Conservation (phyloP, 2,329 filamentous ascomycete genomes). For the Gremmenia infestans region DNA sequence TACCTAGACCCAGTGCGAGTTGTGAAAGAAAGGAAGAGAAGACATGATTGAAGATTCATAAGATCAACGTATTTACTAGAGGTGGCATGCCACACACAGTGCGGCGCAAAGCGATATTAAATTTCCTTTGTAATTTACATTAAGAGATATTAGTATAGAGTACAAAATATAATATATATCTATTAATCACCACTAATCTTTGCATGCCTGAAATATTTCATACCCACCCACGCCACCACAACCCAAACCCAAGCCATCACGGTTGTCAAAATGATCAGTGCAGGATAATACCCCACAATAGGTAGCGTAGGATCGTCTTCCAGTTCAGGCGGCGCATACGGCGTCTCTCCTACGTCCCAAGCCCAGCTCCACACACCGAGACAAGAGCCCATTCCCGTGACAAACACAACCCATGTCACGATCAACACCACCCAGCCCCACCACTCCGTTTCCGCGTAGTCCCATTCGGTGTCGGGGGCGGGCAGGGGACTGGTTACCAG, state of each 20-base stretch:
- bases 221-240: slow-evolving; percentile 92
- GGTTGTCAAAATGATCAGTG: slow-evolving; percentile 83
- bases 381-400: slow-evolving; percentile 93
- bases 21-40: no score
- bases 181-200: slow-evolving; percentile 59
- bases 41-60: no score
- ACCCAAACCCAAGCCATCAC: slow-evolving; percentile 99
- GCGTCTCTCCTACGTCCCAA: slow-evolving; percentile 95
- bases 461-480: slow-evolving; percentile 59
- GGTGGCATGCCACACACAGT: no score
- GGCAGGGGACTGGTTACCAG: slow-evolving; percentile 44
- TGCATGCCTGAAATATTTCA: slow-evolving; percentile 98
- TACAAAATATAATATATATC: slow-evolving; percentile 3
- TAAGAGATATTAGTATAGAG: no score
- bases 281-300: slow-evolving; percentile 95
- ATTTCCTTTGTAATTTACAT: no score
- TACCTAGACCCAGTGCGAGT: no score
- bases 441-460: slow-evolving; percentile 93
- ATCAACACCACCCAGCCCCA: slow-evolving; percentile 95
- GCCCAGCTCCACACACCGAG: slow-evolving; percentile 97
- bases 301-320: slow-evolving; percentile 93
- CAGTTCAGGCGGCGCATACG: slow-evolving; percentile 89
- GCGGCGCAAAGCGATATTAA: no score
- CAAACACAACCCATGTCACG: slow-evolving; percentile 93
- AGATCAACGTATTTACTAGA: no score